Evolutionary conservation across 108 stramenopile genomes (phyloP).

Genomic region (Fragilaria radians): DNA sequence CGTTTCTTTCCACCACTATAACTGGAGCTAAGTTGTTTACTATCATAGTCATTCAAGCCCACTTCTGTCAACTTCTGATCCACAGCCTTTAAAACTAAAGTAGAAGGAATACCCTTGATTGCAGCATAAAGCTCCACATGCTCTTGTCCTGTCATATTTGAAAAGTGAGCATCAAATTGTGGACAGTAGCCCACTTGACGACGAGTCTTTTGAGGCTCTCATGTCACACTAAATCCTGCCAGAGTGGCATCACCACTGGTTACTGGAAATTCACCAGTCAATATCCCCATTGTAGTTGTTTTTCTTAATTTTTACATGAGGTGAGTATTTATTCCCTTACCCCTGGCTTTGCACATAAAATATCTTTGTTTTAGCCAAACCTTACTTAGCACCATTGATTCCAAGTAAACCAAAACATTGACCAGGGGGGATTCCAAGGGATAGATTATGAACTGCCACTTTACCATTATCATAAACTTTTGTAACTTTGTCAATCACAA

Average conservation of each 20-base stretch:
- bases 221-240: constrained; percentile 52
- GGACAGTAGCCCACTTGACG: constrained; percentile 83
- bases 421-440: constrained; percentile 68
- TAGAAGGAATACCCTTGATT: constrained; percentile 53
- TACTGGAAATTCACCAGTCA: constrained; percentile 81
- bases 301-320: constrained; percentile 8
- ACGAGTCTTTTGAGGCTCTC: constrained; percentile 41
- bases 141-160: constrained; percentile 82
- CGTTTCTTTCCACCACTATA: constrained; percentile 75
- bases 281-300: constrained; percentile 65
- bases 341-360: neutral
- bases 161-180: constrained; percentile 88
- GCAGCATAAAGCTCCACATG: constrained; percentile 80
- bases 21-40: constrained; percentile 25
- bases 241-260: constrained; percentile 70
- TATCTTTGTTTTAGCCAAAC: neutral
- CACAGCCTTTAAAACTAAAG: constrained; percentile 20
- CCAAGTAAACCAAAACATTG: constrained; percentile 77
- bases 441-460: constrained; percentile 58
- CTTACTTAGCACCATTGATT: neutral
- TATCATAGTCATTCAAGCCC: constrained; percentile 46
- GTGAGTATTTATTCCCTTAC: neutral
- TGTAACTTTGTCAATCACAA: constrained; percentile 41
- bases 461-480: constrained; percentile 68
- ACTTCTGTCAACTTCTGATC: constrained; percentile 41